Evolutionary conservation across 2,329 filamentous ascomycete genomes (phyloP).

Genomic region (Phoma herbarum): DNA sequence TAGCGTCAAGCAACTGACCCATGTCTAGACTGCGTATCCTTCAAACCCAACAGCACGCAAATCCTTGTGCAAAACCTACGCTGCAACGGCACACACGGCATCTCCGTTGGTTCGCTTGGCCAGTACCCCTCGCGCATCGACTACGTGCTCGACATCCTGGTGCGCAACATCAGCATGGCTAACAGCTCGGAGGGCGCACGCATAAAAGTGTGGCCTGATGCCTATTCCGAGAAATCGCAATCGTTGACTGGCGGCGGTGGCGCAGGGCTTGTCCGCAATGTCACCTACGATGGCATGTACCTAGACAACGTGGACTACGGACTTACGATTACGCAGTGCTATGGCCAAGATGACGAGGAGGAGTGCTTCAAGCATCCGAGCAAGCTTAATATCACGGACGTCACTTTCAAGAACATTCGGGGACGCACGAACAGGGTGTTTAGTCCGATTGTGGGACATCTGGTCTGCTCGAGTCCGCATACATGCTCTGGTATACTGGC

Average conservation of each 20-base stretch:
- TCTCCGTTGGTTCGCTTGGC: conserved; percentile 72
- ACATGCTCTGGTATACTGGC: conserved; percentile 25
- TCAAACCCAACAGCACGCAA: conserved; percentile 72
- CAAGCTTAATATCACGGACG: conserved; percentile 23
- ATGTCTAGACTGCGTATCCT: conserved; percentile 71
- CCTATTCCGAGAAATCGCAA: conserved; percentile 61
- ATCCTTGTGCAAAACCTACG: conserved; percentile 70
- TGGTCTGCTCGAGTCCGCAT: conserved; percentile 20
- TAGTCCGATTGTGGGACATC: conserved; percentile 20
- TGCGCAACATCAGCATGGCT: conserved; percentile 48
- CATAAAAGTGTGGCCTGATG: conserved; percentile 63
- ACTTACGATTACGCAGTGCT: conserved; percentile 69
- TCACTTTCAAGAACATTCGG: conserved; percentile 19
- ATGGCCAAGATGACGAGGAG: conserved; percentile 58
- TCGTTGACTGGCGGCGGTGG: conserved; percentile 71
- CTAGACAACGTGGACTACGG: conserved; percentile 69
- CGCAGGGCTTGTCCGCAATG: conserved; percentile 66
- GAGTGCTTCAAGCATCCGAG: conserved; percentile 26
- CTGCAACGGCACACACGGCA: conserved; percentile 73
- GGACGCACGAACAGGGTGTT: conserved; percentile 19
- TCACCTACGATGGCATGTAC: conserved; percentile 69
- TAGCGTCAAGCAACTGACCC: no score
- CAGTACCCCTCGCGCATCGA: conserved; percentile 70
- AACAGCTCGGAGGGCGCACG: conserved; percentile 30
- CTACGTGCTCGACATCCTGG: conserved; percentile 70